Evolutionary conservation across 371 early-diverging fungal genomes (phyloP), one percentile per base, ranked within the genome.

Genomic region (Apophysomyces sp.): DNA sequence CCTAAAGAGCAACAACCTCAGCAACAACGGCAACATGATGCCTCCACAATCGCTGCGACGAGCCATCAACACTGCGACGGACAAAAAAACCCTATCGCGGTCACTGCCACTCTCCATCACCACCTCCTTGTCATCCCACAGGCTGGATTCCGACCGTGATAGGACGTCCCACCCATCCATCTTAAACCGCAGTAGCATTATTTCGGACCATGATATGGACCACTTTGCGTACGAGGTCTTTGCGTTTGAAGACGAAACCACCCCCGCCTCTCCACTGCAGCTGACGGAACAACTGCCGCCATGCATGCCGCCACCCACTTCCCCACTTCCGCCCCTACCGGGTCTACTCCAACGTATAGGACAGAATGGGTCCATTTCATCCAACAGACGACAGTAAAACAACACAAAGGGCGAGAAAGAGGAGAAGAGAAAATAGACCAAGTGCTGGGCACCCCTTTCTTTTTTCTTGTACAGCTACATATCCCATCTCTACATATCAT

Each of bases 241-340:
- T 21, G 16, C n/a, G 3, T 44, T 44, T 44, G 49, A 44, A 44
- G 49, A 44, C n/a, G 49, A 44, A 11, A 21, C 21, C 11, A 8
- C 9, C 21, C 4, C 27, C 11, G 21, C 18, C 4, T 44, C 49
- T 16, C 24, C 49, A 8, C 49, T 11, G 2, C 24, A n/a, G 0
- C 8, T 44, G 11, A 21, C 16, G 2, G 49, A 44, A 21, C n/a
- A 44, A 9, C 28, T 55, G n/a, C 61, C 55, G 13, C 62, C 62
- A 29, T 31, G 41, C 18, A 21, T 40, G 4, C 62, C 62, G 9
- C 62, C 62, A 21, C 62, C 62, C 3, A 54, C 55, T 15, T n/a
- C 62, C 18, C 62, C 62, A 13, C 49, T 61, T 21, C 62, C 62
- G 15, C 62, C 62, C 9, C 36, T 52, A 26, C 62, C 62, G 6